Evolutionary conservation across 1,284 basidiomycete genomes (phyloP), one percentile per base, ranked within the genome.

Genomic region (Thecaphora thlaspeos): DNA sequence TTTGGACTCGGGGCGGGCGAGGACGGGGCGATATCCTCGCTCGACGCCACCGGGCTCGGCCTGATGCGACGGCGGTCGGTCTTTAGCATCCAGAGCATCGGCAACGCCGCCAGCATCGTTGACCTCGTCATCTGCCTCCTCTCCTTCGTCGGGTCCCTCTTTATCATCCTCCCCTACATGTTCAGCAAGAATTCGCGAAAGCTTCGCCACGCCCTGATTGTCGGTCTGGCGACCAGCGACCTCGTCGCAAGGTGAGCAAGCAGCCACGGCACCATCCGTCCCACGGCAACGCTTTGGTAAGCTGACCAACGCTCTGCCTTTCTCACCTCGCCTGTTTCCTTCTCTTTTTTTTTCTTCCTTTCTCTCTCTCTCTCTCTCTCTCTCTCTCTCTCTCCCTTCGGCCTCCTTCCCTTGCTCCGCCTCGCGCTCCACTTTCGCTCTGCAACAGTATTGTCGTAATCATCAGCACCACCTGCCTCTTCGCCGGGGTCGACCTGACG

Each of bases 141-240:
- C 22, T 73, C 71, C 23, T 46, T 71, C 18, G 12, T 65, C 39
- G 71, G 71, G 22, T 17, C 49, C 41, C 32, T 73, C 30, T 49
- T 53, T 57, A 73, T 73, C 63, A 73, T 73, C 42, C 19, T 70
- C 12, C 70, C 71, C 36, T 73, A 70, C 55, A 11, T 60, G 19
- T 9, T 68, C 36, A 64, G 61, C 41, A 47, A 59, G 15, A 47
- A 42, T 9, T 55, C 51, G 38, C 58, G 71, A 42, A 73, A 73
- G 54, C 55, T 73, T 7, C 51, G 71, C 3, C 71, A 73, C 43
- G 55, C 68, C 0, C 61, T 73, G 21, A 73, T 73, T 40, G 41
- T 73, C 19, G 71, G 71, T 19, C 61, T 73, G 12, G 71, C 71
- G 23, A 73, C 71, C 40, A 59, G 57, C 21, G 71, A 71, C 41